Evolutionary conservation across 2,329 filamentous ascomycete genomes (phyloP).

Genomic region (Ceratocystis lukuohia): DNA sequence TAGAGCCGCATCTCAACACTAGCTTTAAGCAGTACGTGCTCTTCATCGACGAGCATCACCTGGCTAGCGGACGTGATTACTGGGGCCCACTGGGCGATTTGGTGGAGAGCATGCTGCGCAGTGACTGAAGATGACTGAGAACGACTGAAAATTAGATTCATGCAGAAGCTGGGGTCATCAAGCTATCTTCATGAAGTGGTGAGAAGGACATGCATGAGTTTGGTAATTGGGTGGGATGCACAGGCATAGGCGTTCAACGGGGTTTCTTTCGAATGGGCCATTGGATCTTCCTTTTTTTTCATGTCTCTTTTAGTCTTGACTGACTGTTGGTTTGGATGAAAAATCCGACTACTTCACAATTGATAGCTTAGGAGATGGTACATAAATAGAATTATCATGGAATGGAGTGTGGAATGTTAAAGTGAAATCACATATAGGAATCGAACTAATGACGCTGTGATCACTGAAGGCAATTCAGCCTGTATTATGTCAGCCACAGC

Average conservation of each 20-base stretch:
- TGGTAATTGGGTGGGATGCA: neutral
- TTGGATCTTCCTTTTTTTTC: conserved; percentile 11
- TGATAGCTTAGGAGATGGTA: neutral
- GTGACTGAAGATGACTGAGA: conserved; percentile 44
- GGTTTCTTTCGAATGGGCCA: neutral
- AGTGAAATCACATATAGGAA: neutral
- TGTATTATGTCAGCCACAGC: conserved; percentile 18
- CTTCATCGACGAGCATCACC: conserved; percentile 90
- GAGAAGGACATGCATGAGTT: conserved; percentile 9
- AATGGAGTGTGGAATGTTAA: neutral
- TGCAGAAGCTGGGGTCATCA: neutral
- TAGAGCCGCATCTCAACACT: conserved; percentile 95
- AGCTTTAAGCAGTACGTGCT: conserved; percentile 99
- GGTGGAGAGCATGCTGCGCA: conserved; percentile 94
- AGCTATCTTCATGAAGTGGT: neutral
- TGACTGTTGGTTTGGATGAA: neutral
- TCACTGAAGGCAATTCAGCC: no score
- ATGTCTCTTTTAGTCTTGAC: conserved; percentile 4
- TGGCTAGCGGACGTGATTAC: conserved; percentile 90
- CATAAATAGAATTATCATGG: neutral
- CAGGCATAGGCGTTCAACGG: conserved; percentile 5
- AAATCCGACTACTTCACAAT: neutral
- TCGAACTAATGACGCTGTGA: neutral
- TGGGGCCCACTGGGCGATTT: conserved; percentile 92
- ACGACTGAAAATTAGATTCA: neutral